Evolutionary conservation across 805 yeast species (phyloP).

Genomic region (Monosporozyma servazzii): DNA sequence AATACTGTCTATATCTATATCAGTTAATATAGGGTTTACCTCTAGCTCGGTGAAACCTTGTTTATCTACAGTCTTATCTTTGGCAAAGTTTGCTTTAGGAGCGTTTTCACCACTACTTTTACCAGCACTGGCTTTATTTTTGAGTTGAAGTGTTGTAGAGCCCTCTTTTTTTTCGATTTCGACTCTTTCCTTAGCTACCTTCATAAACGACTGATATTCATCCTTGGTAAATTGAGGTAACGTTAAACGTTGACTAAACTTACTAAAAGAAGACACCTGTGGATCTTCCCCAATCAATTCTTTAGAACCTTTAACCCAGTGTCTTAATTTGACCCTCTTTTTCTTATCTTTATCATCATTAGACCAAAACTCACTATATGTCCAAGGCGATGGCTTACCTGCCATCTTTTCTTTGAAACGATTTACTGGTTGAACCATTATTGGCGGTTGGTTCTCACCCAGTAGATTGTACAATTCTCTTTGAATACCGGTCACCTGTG

Average conservation of each 20-base stretch:
- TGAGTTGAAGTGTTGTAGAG: not conserved
- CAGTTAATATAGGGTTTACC: not conserved
- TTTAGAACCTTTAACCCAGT: constrained; percentile 79
- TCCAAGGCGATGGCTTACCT: constrained; percentile 78
- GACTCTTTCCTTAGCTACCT: constrained; percentile 22
- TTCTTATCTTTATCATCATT: constrained; percentile 40
- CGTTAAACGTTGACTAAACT: constrained; percentile 58
- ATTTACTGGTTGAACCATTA: constrained; percentile 39
- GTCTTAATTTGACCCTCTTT: constrained; percentile 47
- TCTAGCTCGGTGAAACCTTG: not conserved
- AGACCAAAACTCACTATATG: constrained; percentile 43
- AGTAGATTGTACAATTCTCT: constrained; percentile 80
- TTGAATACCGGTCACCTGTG: constrained; percentile 59
- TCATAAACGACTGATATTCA: constrained; percentile 47
- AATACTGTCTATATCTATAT: constrained; percentile 23
- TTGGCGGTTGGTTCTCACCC: constrained; percentile 90
- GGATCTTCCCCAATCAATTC: constrained; percentile 30
- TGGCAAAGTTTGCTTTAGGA: not conserved
- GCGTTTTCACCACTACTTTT: constrained; percentile 6
- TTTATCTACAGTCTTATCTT: not conserved
- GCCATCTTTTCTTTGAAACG: constrained; percentile 56
- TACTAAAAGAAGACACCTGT: constrained; percentile 52
- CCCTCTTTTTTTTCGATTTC: not conserved
- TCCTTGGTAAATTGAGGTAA: constrained; percentile 61
- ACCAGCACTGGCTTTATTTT: not conserved